Conservation (phyloP, 257 asterid genomes). For the Lantana camara region DNA sequence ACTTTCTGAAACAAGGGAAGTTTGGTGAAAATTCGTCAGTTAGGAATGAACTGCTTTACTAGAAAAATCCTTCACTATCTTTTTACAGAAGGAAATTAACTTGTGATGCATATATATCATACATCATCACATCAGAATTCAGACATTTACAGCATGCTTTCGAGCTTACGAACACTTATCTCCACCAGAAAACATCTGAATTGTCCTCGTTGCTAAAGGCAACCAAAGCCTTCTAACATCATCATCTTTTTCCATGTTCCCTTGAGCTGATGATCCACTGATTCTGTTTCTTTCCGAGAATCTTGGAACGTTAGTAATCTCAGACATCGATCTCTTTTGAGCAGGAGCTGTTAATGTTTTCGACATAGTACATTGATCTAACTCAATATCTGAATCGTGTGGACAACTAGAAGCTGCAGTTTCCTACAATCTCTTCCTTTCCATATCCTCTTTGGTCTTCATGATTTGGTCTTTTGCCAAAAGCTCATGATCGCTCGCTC, state of each 20-base stretch:
- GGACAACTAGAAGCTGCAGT: constrained; percentile 19
- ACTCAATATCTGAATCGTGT: constrained; percentile 16
- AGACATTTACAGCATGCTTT: constrained; percentile 21
- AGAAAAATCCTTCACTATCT: background rate
- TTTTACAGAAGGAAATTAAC: background rate
- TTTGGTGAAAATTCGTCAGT: no score
- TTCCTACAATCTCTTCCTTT: constrained; percentile 33
- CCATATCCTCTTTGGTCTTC: constrained; percentile 48
- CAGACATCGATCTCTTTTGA: constrained; percentile 57
- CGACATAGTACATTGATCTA: constrained; percentile 15
- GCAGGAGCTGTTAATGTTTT: constrained; percentile 29
- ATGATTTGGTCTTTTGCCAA: constrained; percentile 22
- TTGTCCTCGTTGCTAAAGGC: constrained; percentile 47
- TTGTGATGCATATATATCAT: background rate
- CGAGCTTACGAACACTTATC: constrained; percentile 30
- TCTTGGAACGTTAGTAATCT: constrained; percentile 48
- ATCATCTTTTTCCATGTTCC: constrained; percentile 25
- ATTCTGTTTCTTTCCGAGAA: constrained; percentile 33
- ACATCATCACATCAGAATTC: constrained; percentile 25
- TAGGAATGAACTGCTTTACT: no score
- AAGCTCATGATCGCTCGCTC: constrained; percentile 30
- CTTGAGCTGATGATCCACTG: constrained; percentile 13
- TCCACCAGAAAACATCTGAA: constrained; percentile 39
- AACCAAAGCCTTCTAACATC: constrained; percentile 44
- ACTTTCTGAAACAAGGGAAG: no score